phyloP scores from a whole-genome alignment of 352 stramenopile genomes.

The Pythium dissotocum region DNA sequence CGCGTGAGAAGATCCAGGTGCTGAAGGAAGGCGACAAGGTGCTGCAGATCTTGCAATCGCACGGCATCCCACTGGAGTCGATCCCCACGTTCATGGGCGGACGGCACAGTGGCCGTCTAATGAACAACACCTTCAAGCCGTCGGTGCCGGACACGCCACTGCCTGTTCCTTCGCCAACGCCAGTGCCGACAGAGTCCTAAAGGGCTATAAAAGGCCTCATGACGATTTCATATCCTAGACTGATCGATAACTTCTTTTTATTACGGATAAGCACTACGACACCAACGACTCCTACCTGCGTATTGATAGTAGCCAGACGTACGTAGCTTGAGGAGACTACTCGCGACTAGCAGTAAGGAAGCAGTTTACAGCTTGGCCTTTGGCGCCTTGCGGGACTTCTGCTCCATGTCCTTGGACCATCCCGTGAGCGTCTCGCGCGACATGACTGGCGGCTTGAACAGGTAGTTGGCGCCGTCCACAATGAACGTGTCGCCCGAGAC shows the following conservation, averaged over 20 bases:
- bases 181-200: not conserved
- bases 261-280: not conserved
- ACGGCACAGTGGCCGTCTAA: conserved; percentile 45
- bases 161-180: conserved; percentile 29
- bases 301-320: not conserved
- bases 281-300: not conserved
- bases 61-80: conserved; percentile 60
- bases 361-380: conserved; percentile 48
- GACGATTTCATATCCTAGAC: not conserved
- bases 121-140: conserved; percentile 72
- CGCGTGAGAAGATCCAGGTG: conserved; percentile 84
- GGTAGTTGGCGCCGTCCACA: conserved; percentile 82
- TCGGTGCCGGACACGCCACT: conserved; percentile 57
- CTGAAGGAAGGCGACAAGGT: conserved; percentile 71
- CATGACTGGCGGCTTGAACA: conserved; percentile 76
- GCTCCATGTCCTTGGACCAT: conserved; percentile 82
- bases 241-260: conserved; percentile 2
- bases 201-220: too few relatives aligned
- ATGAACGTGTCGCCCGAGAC: conserved; percentile 84
- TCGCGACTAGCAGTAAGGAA: not conserved
- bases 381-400: conserved; percentile 52
- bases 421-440: conserved; percentile 62
- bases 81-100: conserved; percentile 66
- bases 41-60: conserved; percentile 51
- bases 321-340: not conserved